Evolutionary conservation across 176 grass and related monocot genomes (phyloP).

Genomic region (Musa itinerans): DNA sequence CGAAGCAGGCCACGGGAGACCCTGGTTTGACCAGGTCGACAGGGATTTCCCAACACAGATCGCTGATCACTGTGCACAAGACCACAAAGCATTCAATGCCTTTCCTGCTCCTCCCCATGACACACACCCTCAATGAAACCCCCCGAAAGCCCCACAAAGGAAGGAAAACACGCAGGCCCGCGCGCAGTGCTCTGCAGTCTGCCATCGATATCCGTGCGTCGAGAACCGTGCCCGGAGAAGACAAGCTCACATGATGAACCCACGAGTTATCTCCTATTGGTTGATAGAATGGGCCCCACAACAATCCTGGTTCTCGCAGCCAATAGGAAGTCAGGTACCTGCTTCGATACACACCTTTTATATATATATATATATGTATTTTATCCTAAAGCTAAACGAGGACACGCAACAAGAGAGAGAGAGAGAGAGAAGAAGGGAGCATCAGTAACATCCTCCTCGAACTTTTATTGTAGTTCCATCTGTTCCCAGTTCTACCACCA

Average conservation of each 20-base stretch:
- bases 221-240: neutral
- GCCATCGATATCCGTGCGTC: neutral
- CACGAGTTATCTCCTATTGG: too few species aligned
- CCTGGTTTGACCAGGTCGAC: neutral
- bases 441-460: neutral
- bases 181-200: neutral
- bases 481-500: neutral
- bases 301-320: too few species aligned
- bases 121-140: neutral
- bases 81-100: conserved; percentile 5
- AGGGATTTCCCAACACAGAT: neutral
- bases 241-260: neutral
- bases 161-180: neutral
- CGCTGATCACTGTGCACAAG: conserved; percentile 4
- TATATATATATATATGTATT: neutral
- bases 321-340: too few species aligned
- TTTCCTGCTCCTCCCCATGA: neutral
- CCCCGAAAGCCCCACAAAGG: neutral
- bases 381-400: neutral
- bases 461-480: neutral
- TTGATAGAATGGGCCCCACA: too few species aligned
- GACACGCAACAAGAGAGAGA: neutral
- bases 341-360: too few species aligned
- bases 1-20: neutral
- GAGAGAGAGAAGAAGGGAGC: neutral